Evolutionary conservation across 2,329 filamentous ascomycete species (phyloP), one percentile per base, ranked within the genome.

Genomic region (Fusarium nodosum): DNA sequence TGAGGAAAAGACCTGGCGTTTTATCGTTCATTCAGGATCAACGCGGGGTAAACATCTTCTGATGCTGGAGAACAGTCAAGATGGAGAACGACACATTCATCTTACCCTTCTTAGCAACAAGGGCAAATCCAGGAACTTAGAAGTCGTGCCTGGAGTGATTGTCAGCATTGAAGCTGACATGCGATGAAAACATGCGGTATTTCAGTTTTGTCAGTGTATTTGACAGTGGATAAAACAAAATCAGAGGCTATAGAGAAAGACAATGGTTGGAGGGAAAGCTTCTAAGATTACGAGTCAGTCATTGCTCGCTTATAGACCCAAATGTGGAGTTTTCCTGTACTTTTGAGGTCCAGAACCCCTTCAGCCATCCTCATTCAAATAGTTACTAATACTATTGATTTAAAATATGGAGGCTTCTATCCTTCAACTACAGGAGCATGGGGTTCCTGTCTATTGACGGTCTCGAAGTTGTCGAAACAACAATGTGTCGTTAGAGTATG

Each of bases 11-110:
- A 11, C 1, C 0, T 69, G 66, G 67, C 33, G 20, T 11, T 69
- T 68, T 50, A 10, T 36, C 26, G 62, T 70, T n/a, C 53, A 70
- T 20, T 70, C 67, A 3, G 58, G 57, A 1, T 60, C 50, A 5
- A 47, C 22, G 0, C 20, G 44, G 2, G 67, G 67, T 2, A 60
- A 47, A 9, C 66, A 70, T 16, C 46, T 44, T 0, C 22, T 69
- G 5, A 20, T 4, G 0, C 5, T 69, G 10, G 11, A 26, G 0
- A 28, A 2, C 0, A 64, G 20, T 5, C 10, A 33, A 11, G 16
- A 34, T 10, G 30, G 57, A 9, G 15, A 64, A 1, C 42, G 50
- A 1, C 5, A 41, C 9, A 56, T 69, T 2, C 34, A 54, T 4
- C 36, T 70, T 2, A 34, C 42, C 1, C 50, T 69, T 31, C 7